phyloP scores from a whole-genome alignment of 768 basidiomycete genomes.

The Tulasnella sp. region DNA sequence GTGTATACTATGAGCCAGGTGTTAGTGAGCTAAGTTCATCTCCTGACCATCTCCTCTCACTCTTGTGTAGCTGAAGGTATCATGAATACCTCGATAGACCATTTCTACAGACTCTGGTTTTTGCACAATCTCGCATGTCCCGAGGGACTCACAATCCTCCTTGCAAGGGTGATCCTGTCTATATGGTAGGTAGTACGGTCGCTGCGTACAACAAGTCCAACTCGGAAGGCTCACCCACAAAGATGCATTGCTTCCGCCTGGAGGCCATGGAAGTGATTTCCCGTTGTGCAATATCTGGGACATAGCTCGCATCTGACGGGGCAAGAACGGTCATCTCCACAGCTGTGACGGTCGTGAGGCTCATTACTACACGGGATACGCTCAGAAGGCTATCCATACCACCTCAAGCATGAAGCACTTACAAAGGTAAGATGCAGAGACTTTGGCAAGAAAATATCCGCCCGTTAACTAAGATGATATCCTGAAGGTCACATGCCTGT shows the following conservation, averaged over 20 bases:
- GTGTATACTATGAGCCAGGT: slow-evolving; percentile 24
- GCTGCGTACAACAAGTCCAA: not conserved
- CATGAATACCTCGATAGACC: no score
- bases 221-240: slow-evolving; percentile 24
- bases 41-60: slow-evolving; percentile 41
- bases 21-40: not conserved
- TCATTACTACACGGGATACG: not conserved
- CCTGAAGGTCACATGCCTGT: not conserved
- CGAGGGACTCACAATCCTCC: slow-evolving; percentile 49
- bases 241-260: not conserved
- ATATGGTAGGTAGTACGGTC: no score
- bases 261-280: slow-evolving; percentile 26
- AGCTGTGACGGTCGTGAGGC: slow-evolving; percentile 14
- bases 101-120: slow-evolving; percentile 61
- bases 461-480: not conserved
- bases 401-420: no score
- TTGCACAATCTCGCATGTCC: slow-evolving; percentile 63
- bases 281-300: not conserved
- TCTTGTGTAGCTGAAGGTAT: slow-evolving; percentile 69
- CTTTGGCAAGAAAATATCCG: not conserved
- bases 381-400: no score
- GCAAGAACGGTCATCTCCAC: slow-evolving; percentile 27
- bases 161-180: slow-evolving; percentile 61
- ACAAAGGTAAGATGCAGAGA: no score
- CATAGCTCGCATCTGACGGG: slow-evolving; percentile 23